phyloP scores from a whole-genome alignment of 306 rosid species.

The Vicia villosa region DNA sequence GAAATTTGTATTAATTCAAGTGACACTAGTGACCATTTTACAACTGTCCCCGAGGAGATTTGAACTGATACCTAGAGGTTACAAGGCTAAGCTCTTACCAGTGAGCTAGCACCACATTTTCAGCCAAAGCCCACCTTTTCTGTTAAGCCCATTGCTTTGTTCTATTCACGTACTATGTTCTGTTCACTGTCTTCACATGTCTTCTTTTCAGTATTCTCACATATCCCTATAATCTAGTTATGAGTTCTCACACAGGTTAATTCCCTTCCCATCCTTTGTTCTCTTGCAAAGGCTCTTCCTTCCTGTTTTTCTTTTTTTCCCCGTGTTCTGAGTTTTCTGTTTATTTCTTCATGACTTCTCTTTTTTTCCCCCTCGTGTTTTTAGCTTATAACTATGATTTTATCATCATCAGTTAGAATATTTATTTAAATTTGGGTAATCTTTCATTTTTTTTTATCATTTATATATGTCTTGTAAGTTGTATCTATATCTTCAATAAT shows the following conservation, averaged over 20 bases:
- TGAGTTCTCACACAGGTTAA: not conserved
- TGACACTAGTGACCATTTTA: too few relatives aligned
- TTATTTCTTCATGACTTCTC: not conserved
- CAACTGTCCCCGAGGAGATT: too few relatives aligned
- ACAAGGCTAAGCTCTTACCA: too few relatives aligned
- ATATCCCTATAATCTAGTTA: not conserved
- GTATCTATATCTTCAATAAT: not conserved
- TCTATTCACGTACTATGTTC: not conserved
- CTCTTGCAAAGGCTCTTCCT: not conserved
- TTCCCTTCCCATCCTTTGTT: not conserved
- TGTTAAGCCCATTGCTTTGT: not conserved
- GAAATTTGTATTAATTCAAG: too few relatives aligned
- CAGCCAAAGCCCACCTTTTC: too few relatives aligned
- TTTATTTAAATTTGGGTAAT: not conserved
- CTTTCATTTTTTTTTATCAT: not conserved
- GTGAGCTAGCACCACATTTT: too few relatives aligned
- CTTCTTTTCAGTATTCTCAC: not conserved
- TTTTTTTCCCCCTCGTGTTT: not conserved
- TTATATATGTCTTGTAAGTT: slow-evolving; percentile 5
- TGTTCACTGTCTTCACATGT: not conserved
- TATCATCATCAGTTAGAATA: not conserved
- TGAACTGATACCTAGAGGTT: too few relatives aligned
- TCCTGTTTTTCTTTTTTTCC: not conserved
- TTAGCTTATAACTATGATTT: not conserved
- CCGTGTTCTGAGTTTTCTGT: not conserved